These are phyloP conservation scores for Chenopodium album DNA, from an alignment of 148 eudicot species.

Conservation along the genomic window DNA sequence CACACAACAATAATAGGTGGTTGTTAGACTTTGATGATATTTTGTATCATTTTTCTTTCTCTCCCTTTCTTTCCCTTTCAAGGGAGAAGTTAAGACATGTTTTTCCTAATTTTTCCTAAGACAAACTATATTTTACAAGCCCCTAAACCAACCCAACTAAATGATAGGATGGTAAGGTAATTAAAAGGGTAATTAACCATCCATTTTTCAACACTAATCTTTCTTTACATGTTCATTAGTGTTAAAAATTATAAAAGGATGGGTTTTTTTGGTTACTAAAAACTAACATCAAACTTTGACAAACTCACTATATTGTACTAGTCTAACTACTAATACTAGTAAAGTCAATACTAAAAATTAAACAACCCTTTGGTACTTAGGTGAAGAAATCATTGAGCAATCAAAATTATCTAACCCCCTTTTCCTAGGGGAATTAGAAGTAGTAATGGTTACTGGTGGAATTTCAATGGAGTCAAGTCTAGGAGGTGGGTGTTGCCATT, in stretches of 20 bases:
- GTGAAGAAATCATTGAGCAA: conserved; percentile 36
- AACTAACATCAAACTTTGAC: conserved; percentile 33
- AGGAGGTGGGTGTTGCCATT: conserved; percentile 93
- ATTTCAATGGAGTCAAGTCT: conserved; percentile 67
- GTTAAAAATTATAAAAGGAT: conserved; percentile 27
- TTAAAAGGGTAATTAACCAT: not conserved
- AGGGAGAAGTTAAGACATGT: conserved; percentile 43
- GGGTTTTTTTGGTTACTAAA: conserved; percentile 17
- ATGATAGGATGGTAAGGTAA: conserved; percentile 38
- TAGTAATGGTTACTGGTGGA: conserved; percentile 56
- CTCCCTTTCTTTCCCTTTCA: conserved; percentile 42
- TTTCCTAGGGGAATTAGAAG: conserved; percentile 35
- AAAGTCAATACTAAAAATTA: conserved; percentile 13
- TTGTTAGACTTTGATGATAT: conserved; percentile 32
- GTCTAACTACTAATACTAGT: conserved; percentile 5
- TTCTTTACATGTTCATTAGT: conserved; percentile 36
- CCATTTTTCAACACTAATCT: conserved; percentile 40
- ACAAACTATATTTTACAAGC: conserved; percentile 39
- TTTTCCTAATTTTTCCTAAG: conserved; percentile 38
- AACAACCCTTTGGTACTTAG: conserved; percentile 68
- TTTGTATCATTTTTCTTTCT: conserved; percentile 25
- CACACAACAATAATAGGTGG: conserved; percentile 23
- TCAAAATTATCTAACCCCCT: conserved; percentile 37
- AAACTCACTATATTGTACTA: conserved; percentile 10
- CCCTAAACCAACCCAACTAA: conserved; percentile 28